These are phyloP conservation scores for Yamagishiella unicocca DNA, from an alignment of 139 green algal genomes.

Conservation along the genomic window DNA sequence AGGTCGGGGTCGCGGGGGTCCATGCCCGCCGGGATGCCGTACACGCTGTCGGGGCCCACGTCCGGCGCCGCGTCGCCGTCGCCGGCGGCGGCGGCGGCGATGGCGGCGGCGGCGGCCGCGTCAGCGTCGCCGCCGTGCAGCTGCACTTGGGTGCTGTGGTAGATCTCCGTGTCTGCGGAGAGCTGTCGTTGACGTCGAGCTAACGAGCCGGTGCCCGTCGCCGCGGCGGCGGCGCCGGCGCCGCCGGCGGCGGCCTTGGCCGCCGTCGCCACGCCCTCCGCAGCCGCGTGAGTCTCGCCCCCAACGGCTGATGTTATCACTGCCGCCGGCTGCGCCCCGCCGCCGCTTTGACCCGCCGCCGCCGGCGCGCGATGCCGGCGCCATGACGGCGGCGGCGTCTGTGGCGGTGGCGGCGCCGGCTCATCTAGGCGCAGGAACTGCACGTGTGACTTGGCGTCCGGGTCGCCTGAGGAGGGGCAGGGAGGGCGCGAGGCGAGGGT, in stretches of 20 bases:
- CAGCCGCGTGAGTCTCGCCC: no score
- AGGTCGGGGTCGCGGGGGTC: constrained; percentile 34
- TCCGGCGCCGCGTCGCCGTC: background rate
- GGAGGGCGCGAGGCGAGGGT: no score
- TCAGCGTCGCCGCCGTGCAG: background rate
- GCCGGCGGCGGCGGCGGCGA: background rate
- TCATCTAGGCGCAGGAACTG: background rate
- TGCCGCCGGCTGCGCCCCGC: no score
- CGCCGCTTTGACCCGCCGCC: no score
- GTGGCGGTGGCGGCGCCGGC: background rate
- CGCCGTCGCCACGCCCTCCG: no score
- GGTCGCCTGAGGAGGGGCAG: constrained; percentile 1
- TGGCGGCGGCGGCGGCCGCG: background rate
- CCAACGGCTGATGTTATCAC: no score
- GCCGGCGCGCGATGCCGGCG: background rate
- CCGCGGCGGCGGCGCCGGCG: background rate
- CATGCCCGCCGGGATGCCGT: constrained; percentile 7
- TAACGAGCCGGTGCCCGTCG: background rate
- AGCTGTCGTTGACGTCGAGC: background rate
- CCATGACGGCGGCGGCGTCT: background rate
- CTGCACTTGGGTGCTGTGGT: constrained; percentile 24
- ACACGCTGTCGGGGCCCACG: background rate
- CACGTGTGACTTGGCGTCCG: background rate
- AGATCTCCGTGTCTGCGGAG: constrained; percentile 15
- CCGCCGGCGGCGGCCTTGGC: background rate